Conservation (phyloP, 306 rosid species). For the Castanospermum australe region DNA sequence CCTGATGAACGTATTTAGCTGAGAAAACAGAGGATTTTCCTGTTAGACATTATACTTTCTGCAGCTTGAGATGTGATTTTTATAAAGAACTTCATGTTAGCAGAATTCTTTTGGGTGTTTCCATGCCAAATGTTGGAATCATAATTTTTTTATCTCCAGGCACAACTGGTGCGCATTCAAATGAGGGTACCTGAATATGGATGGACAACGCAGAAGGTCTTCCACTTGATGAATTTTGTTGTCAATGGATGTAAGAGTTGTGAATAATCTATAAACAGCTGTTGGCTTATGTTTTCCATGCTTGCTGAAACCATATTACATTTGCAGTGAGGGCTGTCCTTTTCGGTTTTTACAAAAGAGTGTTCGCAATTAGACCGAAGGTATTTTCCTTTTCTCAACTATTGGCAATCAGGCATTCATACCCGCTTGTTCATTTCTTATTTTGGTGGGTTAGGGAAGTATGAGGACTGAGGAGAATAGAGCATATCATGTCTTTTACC, state of each 20-base stretch:
- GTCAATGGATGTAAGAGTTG: slow-evolving; percentile 64
- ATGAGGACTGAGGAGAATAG: not conserved
- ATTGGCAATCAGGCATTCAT: not conserved
- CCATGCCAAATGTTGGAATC: not conserved
- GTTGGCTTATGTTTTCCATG: not conserved
- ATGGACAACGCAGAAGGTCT: slow-evolving; percentile 82
- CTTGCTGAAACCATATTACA: slow-evolving; percentile 5
- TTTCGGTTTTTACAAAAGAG: slow-evolving; percentile 59
- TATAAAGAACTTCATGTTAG: not conserved
- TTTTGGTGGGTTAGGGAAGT: not conserved
- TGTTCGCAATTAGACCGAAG: slow-evolving; percentile 55
- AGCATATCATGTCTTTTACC: not conserved
- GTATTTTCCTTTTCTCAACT: slow-evolving; percentile 34
- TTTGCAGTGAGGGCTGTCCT: slow-evolving; percentile 68
- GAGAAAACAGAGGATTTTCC: too few relatives aligned
- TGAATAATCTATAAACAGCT: not conserved
- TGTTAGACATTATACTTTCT: not conserved
- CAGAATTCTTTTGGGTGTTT: not conserved
- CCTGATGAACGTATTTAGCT: not conserved
- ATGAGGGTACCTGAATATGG: slow-evolving; percentile 74
- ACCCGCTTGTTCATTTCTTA: not conserved
- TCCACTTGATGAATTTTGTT: slow-evolving; percentile 77
- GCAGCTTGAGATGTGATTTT: slow-evolving; percentile 2
- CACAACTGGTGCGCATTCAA: slow-evolving; percentile 72
- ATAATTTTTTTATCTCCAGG: slow-evolving; percentile 27